Base-by-base conservation (phyloP, 176 grass and related monocot genomes). In the Otatea glauca region DNA sequence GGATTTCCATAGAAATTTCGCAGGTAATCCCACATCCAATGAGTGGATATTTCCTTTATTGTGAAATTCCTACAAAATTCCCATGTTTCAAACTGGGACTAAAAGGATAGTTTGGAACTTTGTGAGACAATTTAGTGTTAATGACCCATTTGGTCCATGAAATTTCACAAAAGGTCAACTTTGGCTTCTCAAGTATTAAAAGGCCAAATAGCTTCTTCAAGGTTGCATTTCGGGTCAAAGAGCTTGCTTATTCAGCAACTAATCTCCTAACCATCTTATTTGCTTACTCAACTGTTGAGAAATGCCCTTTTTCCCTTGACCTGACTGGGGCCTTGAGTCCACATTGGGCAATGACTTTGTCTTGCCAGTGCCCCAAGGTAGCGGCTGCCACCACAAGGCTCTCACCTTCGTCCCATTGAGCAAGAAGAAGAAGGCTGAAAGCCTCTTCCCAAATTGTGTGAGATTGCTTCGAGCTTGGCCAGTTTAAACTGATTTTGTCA, bases 371-470 rank as follows among this genome's bases (percentile, higher is more conserved):
- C 11, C 41, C 6, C 7, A 16, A 73, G 13, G 70, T 23, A 9
- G 24, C 27, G 3, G 47, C 48, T 29, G 24, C 71, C 47, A 74
- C 47, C 48, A 2, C 17, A 53, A 51, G 45, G 47, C 15, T 7
- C 21, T 77, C 75, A 44, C 39, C 75, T 76, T 53, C 49, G 41
- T 62, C n/a, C 71, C 23, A 77, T 27, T 6, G 5, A 61, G 55
- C 73, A 75, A 58, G 37, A 77, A 39, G 55, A 77, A 62, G 55
- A 62, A 41, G 55, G 20, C 55, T n/a, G n/a, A 62, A 32, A 3
- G 44, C 24, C 9, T 77, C 55, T 60, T 62, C 51, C 38, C 37
- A 61, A 15, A 42, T 42, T 62, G 58, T 78, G 59, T 45, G 59
- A 62, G 76, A 62, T 20, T 78, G 58, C 56, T 78, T 65, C 9